phyloP scores from a whole-genome alignment of 228 moss, liverwort and hornwort genomes.

The Sphagnum magellanicum region DNA sequence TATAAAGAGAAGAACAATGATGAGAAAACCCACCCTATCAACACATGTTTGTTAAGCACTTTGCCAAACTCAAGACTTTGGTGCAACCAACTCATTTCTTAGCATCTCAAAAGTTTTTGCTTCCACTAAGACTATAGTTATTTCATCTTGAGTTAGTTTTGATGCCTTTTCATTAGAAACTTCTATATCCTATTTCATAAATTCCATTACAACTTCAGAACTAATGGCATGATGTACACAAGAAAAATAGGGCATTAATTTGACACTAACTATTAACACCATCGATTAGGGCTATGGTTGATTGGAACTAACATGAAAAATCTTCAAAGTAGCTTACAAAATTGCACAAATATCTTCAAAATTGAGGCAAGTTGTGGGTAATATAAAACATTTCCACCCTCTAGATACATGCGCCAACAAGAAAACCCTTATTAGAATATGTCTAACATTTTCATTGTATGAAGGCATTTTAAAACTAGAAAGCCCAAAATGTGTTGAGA shows the following conservation, averaged over 20 bases:
- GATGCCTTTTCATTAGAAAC: conserved; percentile 15
- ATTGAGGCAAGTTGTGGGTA: conserved; percentile 52
- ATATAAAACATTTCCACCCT: conserved; percentile 57
- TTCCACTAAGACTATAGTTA: conserved; percentile 23
- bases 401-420: conserved; percentile 38
- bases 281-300: too few relatives aligned
- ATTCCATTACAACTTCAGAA: too few relatives aligned
- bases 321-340: too few relatives aligned
- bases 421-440: too few relatives aligned
- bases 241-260: too few relatives aligned
- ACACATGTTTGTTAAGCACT: conserved; percentile 30
- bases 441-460: too few relatives aligned
- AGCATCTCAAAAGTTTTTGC: conserved; percentile 36
- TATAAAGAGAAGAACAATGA: neutral
- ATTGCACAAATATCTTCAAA: too few relatives aligned
- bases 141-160: conserved; percentile 21
- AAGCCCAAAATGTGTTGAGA: too few relatives aligned
- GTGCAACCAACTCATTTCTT: conserved; percentile 39
- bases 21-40: conserved; percentile 28
- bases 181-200: conserved; percentile 10
- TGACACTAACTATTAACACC: too few relatives aligned
- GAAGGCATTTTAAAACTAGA: too few relatives aligned
- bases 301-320: too few relatives aligned
- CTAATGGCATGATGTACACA: too few relatives aligned
- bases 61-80: conserved; percentile 36